Evolutionary conservation across 257 asterid species (phyloP).

Genomic region (Nicotiana paniculata): DNA sequence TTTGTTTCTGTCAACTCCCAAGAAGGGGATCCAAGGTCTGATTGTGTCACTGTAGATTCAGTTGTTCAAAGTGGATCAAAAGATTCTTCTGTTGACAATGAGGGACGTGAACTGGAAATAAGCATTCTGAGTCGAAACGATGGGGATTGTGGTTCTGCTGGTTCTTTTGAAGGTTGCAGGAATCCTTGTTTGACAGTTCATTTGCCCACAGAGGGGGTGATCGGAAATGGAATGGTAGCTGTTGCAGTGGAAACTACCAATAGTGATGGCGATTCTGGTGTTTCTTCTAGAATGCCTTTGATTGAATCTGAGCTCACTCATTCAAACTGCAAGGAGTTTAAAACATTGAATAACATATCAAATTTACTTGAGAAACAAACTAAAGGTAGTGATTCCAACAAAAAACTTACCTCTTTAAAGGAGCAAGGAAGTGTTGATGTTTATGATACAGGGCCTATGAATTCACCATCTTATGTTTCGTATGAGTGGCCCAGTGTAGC

Average conservation of each 20-base stretch:
- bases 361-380: constrained; percentile 35
- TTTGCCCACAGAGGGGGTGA: constrained; percentile 18
- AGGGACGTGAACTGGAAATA: constrained; percentile 23
- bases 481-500: constrained; percentile 92
- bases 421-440: constrained; percentile 47
- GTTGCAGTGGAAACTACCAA: constrained; percentile 22
- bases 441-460: constrained; percentile 55
- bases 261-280: constrained; percentile 27
- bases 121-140: constrained; percentile 10
- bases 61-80: constrained; percentile 26
- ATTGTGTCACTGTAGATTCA: constrained; percentile 35
- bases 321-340: constrained; percentile 23
- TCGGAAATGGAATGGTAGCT: constrained; percentile 26
- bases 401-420: constrained; percentile 28
- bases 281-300: constrained; percentile 27
- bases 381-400: constrained; percentile 36
- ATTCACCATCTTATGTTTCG: constrained; percentile 60
- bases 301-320: constrained; percentile 28
- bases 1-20: constrained; percentile 28
- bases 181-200: constrained; percentile 30
- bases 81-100: constrained; percentile 24
- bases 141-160: constrained; percentile 16
- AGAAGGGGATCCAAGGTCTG: constrained; percentile 33
- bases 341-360: constrained; percentile 15
- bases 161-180: constrained; percentile 22